These are phyloP conservation scores for Erysimum cheiranthoides DNA, from an alignment of 345 rosid species.

Conservation along the genomic window DNA sequence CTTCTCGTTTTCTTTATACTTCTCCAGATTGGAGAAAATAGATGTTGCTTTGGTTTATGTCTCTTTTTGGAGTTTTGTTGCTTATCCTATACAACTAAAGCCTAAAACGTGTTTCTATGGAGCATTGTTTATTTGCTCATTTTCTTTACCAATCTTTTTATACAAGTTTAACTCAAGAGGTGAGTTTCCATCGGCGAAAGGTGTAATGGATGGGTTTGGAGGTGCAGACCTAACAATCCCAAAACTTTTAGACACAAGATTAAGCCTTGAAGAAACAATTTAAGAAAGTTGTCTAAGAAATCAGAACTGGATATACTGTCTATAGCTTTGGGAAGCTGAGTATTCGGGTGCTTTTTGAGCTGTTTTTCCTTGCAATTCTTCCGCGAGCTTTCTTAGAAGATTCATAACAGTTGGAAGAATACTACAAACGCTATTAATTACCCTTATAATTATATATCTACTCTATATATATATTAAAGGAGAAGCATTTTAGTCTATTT, in stretches of 20 bases:
- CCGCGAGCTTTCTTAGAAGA: slow-evolving; percentile 68
- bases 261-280: slow-evolving; percentile 47
- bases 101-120: slow-evolving; percentile 10
- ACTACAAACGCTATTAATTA: too few relatives aligned
- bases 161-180: slow-evolving; percentile 90
- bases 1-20: background rate
- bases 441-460: too few relatives aligned
- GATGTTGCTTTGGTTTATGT: slow-evolving; percentile 53
- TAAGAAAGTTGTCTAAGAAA: slow-evolving; percentile 18
- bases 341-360: slow-evolving; percentile 49
- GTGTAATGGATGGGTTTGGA: slow-evolving; percentile 92
- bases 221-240: slow-evolving; percentile 81
- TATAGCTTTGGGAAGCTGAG: slow-evolving; percentile 50
- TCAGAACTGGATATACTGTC: slow-evolving; percentile 12
- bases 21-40: slow-evolving; percentile 68
- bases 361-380: slow-evolving; percentile 69
- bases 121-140: slow-evolving; percentile 6
- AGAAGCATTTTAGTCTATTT: too few relatives aligned
- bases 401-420: slow-evolving; percentile 76
- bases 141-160: background rate
- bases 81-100: background rate
- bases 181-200: slow-evolving; percentile 82
- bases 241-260: slow-evolving; percentile 54
- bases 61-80: slow-evolving; percentile 1
- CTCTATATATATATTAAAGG: too few relatives aligned